Base-by-base conservation (phyloP, 345 rosid genomes). In the Leavenworthia alabamica region DNA sequence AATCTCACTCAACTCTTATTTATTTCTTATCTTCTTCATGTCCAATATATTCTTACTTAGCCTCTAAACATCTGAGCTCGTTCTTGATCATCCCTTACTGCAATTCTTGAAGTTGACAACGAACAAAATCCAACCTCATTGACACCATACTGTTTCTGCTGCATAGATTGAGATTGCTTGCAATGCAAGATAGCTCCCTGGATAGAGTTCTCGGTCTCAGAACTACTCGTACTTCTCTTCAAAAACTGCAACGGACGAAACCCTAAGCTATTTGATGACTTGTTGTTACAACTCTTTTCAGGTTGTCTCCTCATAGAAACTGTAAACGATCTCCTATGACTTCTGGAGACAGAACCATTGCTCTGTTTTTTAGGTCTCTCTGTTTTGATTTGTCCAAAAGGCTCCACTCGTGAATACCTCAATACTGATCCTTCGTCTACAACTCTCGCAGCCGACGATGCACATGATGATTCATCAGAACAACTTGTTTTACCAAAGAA, bases 131-230 rank as follows among this genome's bases (percentile, higher is more conserved):
- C 85, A 14, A 72, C 75, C 15, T 70, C 89, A 32, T 73, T 60
- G 13, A 65, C 68, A 54, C 56, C 60, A 60, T 67, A 82, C 64
- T 81, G 78, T 26, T 83, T 51, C 23, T 72, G 75, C 49, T 83
- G 76, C 50, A 78, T 3, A 37, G 16, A 37, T n/a, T 79, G 81
- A 61, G 98, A 86, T 67, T 72, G 82, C 69, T 86, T 92, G 80
- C 98, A 92, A 56, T 89, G 90, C 57, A 92, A 82, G 51, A 92
- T 92, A 47, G 98, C 98, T 75, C 93, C 96, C 28, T 89, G 93
- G 19, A 92, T 80, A 35, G 96, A 82, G 37, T 79, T 86, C 72
- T 92, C 98, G 35, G 79, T 48, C 60, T 88, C 89, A 11, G 76
- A 67, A 66, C 72, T 77, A 43, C 95, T 81, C 64, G 72, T 73